Base-by-base conservation (phyloP, 2,329 filamentous ascomycete genomes). In the Claviceps arundinis region DNA sequence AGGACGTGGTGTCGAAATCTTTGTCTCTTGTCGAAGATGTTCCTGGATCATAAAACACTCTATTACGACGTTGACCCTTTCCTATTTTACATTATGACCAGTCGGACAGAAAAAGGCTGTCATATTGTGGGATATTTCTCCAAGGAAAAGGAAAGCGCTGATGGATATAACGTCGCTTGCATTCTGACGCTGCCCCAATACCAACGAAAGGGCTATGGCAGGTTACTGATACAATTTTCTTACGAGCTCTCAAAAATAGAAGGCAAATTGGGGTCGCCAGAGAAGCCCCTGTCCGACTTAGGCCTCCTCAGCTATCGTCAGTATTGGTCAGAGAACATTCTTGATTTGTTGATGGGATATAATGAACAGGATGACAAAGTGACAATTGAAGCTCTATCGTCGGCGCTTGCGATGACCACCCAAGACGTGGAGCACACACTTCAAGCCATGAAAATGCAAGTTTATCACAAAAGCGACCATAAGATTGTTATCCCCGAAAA, bases 11-110 rank as follows among this genome's bases (percentile, higher is more conserved):
- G 93, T 63, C 86, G 94, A 50, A 98, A 98, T 60, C 77, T 98
- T 5, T 98, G 93, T 67, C 74, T 98, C 9, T 74, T 98, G 16
- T 93, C 86, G 22, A 98, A 98, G 64, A 87, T 97, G 70, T 98
- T 98, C 65, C 77, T 98, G 40, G 93, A 95, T 58, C 94, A 96
- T 67, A 98, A 98, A 69, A 97, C 93, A 5, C 81, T 98, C 7
- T 98, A 96, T 73, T 98, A 98, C 71, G 93, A 98, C 61, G 93
- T 98, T n/a, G 93, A 98, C 57, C 93, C 93, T 0, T 98, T 98
- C 65, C 72, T 98, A 38, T 98, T 98, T 73, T 98, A 98, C 69
- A 91, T 95, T 67, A 96, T 98, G 91, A 88, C 88, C 26, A 85
- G 84, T 42, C 82, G 87, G 59, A 87, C 90, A 57, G 89, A 95